phyloP scores from a whole-genome alignment of 2,329 filamentous ascomycete genomes.

The Claviceps sp. region DNA sequence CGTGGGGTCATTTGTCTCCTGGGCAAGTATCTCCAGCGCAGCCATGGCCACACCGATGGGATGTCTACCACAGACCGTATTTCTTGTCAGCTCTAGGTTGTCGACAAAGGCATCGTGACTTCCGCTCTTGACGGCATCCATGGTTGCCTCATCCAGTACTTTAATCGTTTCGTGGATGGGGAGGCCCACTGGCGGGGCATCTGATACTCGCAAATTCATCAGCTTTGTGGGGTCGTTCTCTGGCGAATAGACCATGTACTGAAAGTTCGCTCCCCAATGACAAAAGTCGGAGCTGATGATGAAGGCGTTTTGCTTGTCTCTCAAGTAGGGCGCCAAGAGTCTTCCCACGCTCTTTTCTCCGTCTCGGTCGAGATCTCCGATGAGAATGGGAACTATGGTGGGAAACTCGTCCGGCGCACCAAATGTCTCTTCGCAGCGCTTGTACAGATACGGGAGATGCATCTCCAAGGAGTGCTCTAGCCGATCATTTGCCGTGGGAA shows the following conservation, averaged over 20 bases:
- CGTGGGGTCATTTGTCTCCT: conserved; percentile 22
- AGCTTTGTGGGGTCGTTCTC: conserved; percentile 26
- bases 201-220: conserved; percentile 22
- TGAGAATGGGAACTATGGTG: conserved; percentile 68
- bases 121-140: conserved; percentile 72
- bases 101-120: conserved; percentile 56
- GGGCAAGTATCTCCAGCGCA: conserved; percentile 54
- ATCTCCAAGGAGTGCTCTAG: conserved; percentile 91
- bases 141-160: conserved; percentile 65
- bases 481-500: conserved; percentile 55
- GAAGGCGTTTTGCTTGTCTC: conserved; percentile 64
- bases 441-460: conserved; percentile 89
- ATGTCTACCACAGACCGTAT: conserved; percentile 90
- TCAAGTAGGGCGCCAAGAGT: conserved; percentile 65
- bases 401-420: conserved; percentile 45
- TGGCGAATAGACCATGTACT: conserved; percentile 61
- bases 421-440: conserved; percentile 46
- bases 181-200: conserved; percentile 22
- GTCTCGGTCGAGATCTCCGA: conserved; percentile 54
- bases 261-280: conserved; percentile 79
- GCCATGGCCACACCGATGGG: conserved; percentile 91
- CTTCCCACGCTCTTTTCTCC: conserved; percentile 57
- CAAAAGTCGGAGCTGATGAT: conserved; percentile 93
- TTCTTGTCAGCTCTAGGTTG: conserved; percentile 58
- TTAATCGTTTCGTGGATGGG: conserved; percentile 78